Evolutionary conservation across 805 yeast genomes (phyloP), one percentile per base, ranked within the genome.

Genomic region (Candida jianshihensis): DNA sequence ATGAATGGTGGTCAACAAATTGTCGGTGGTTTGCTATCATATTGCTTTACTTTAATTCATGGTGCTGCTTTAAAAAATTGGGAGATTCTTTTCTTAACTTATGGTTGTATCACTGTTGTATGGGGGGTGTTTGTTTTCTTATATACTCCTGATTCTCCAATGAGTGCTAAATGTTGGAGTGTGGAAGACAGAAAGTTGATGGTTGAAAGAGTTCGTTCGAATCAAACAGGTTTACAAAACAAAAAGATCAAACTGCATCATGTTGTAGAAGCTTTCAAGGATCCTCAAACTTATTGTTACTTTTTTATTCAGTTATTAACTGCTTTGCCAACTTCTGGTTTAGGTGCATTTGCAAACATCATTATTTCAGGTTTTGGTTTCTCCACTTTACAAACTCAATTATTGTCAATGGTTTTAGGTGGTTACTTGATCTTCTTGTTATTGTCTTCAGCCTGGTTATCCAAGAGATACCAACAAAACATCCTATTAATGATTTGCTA

Each of bases 281-380:
- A 40, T 29, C 38, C 40, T 9, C 54, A 53, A 11, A 79, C 73
- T 46, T 60, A 60, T 36, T 60, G 68, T 9, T 25, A 21, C 24
- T 8, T 21, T 21, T 7, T 32, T 70, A 76, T 73, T 60, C 53
- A 71, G 26, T 45, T 68, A 18, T 48, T 73, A 26, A 70, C 77
- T 4, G 57, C 70, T 5, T 53, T 70, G 24, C 66, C 69, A 8
- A 70, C 76, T 2, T 75, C 75, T 31, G 70, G 74, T 4, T 62
- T 73, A 18, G 71, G 72, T 31, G 68, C 75, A 1, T 74, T 73
- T 44, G 70, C 76, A 31, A 69, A 66, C 8, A 66, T 75, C 0
- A 69, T 73, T 30, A 72, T 74, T n/a, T 56, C 59, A 8, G 61
- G 74, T 9, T 71, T 73, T 46, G 78, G 78, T 4, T 73, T 70